Base-by-base conservation (phyloP, 2,329 filamentous ascomycete species). In the Alternaria consortialis region DNA sequence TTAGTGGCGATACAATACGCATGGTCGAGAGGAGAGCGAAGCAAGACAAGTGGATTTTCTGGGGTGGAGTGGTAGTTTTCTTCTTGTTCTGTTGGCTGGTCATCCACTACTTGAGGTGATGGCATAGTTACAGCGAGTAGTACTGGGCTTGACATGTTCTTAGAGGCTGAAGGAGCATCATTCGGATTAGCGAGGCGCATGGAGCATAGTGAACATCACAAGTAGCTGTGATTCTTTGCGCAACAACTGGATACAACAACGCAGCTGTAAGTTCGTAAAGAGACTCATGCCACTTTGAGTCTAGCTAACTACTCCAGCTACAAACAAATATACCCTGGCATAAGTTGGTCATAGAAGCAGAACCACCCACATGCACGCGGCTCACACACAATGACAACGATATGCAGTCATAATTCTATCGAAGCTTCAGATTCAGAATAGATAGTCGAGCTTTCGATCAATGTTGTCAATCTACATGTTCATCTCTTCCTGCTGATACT, bases 1-100 rank as follows among this genome's bases (percentile, higher is more conserved):
- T 99, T 61, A 96, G 91, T 74, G 94, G 94, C 20, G 94, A 98
- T 77, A 99, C 95, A 2, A 99, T 99, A 67, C 89, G 95, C 47
- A 98, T 95, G 93, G 91, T 99, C 42, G 94, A 98, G 81, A 83
- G 95, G 69, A 85, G 95, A 64, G 93, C 95, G 52, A 91, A 89
- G 78, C 91, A 98, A 83, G 95, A 99, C 78, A 98, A 97, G 81
- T 98, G 94, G 93, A 97, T 99, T 36, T 99, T 99, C 78, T 91
- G 91, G 85, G 91, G 84, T 0, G 93, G 95, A 0, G 93, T 94
- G 3, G 80, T 96, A 5, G 80, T 95, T 36, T 99, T 99, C 79
- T 91, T 98, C 72, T 75, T 87, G 37, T 99, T 99, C 77, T 97
- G 94, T 79, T 98, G 93, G 88, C 81, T 95, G 66, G 93, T 97